Evolutionary conservation across 2,329 filamentous ascomycete species (phyloP), one percentile per base, ranked within the genome.

Genomic region (Trichoderma citrinoviride): DNA sequence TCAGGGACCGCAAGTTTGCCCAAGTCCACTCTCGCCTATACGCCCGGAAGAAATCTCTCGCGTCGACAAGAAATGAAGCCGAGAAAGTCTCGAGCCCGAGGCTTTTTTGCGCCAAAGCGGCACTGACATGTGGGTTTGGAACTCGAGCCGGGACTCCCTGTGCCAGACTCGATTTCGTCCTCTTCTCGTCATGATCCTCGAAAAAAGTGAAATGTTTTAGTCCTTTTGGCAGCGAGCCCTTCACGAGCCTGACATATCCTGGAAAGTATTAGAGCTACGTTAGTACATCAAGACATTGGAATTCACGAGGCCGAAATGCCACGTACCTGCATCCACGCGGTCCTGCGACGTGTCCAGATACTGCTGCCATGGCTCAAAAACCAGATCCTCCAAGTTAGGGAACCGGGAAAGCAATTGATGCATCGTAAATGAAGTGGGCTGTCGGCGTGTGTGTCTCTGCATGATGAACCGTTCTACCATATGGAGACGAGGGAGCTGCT

Each of bases 291-390:
- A 8, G 2, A 14, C 58, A 44, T n/a, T 19, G 3, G 10, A 3
- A 46, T 8, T 23, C 23, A 46, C 7, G 5, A 25, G 25, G 25
- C 19, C 15, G 19, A 14, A 21, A 14, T 17, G 2, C 25, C 25
- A 54, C 60, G 8, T 47, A 63, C 60, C 60, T 47, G 60, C 60
- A 41, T 63, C 60, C 12, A 55, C 60, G 3, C 54, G 44, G 15
- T 63, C 60, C 19, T 63, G 60, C 7, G 43, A 17, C 5, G 60
- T 52, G n/a, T 64, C 50, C n/a, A 55, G 15, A 12, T 17, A 43
- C 21, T 64, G 52, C n/a, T 44, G 54, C 61, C 61, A 64, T 56
- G 61, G 61, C 47, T 64, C 61, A 8, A n/a, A 56, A 5, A 29
- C 33, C 7, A 64, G n/a, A 17, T 55, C 14, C 14, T 64, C 52